phyloP scores from a whole-genome alignment of 805 yeast genomes.

The Candida hungchunana region DNA sequence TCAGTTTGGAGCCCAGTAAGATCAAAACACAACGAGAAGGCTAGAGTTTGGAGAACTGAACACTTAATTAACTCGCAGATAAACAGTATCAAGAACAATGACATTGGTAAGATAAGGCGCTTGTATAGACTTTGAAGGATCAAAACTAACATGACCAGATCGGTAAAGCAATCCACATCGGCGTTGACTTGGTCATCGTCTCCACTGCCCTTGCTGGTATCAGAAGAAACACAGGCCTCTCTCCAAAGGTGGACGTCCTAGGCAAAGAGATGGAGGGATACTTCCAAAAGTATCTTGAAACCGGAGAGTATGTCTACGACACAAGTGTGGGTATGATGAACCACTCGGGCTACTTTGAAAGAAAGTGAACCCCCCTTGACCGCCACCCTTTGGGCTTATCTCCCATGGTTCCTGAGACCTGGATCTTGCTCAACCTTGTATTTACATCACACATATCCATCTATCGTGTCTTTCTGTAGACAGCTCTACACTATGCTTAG shows the following conservation, averaged over 20 bases:
- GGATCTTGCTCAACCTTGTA: too few relatives aligned
- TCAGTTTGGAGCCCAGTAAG: too few relatives aligned
- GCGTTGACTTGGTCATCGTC: conserved; percentile 55
- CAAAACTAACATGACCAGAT: conserved; percentile 26
- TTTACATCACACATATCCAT: too few relatives aligned
- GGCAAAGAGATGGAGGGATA: conserved; percentile 44
- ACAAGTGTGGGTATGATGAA: conserved; percentile 64
- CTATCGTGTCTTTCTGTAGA: too few relatives aligned
- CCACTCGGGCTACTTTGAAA: conserved; percentile 67
- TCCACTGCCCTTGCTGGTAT: conserved; percentile 72
- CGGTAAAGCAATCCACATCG: conserved; percentile 53
- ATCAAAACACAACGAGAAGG: too few relatives aligned
- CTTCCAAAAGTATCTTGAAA: conserved; percentile 62
- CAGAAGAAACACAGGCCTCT: conserved; percentile 66
- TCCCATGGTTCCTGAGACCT: too few relatives aligned
- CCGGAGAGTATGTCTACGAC: conserved; percentile 85
- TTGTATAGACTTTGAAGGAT: too few relatives aligned
- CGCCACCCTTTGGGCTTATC: too few relatives aligned
- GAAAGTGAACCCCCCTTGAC: too few relatives aligned
- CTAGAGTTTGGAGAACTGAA: too few relatives aligned
- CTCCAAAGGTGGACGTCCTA: conserved; percentile 48
- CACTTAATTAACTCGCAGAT: too few relatives aligned
- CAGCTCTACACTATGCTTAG: too few relatives aligned
- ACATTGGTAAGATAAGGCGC: conserved; percentile 4
- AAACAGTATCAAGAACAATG: background rate